Percentiles rank a stretch among this genome's conserved stretches.
Evolutionary conservation across 2,329 filamentous ascomycete genomes (phyloP).

Genomic region (Dactylellina haptotyla): DNA sequence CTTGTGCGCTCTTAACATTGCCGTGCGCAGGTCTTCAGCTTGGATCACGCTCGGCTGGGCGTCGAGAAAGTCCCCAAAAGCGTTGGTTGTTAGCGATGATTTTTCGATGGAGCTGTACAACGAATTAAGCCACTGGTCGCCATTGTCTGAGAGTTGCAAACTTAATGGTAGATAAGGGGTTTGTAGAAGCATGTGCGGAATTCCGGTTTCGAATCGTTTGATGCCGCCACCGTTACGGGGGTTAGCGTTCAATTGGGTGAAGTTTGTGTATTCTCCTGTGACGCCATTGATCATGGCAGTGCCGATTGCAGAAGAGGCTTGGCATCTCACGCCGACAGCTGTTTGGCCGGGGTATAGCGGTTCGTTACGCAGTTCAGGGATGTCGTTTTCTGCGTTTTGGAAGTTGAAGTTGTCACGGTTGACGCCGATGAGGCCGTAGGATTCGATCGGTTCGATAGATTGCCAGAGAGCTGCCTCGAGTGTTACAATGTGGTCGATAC

Average conservation of each 20-base stretch:
- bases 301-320: constrained; percentile 44
- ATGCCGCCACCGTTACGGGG: constrained; percentile 41
- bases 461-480: constrained; percentile 45
- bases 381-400: constrained; percentile 39
- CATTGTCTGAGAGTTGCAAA: constrained; percentile 4
- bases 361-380: constrained; percentile 31
- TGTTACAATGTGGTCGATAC: constrained; percentile 22
- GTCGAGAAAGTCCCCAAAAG: constrained; percentile 40
- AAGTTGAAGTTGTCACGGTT: constrained; percentile 37
- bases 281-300: constrained; percentile 39
- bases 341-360: constrained; percentile 38
- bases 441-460: constrained; percentile 25
- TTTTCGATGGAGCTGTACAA: constrained; percentile 44
- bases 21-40: constrained; percentile 22
- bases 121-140: constrained; percentile 25
- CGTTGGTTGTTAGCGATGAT: constrained; percentile 37
- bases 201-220: constrained; percentile 46
- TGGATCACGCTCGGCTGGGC: constrained; percentile 40
- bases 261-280: constrained; percentile 29
- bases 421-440: constrained; percentile 21
- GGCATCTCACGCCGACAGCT: constrained; percentile 40
- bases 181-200: constrained; percentile 37
- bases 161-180: constrained; percentile 13
- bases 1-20: constrained; percentile 41
- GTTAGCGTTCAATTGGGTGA: constrained; percentile 24